Evolutionary conservation across 2,329 filamentous ascomycete species (phyloP).

Genomic region (Thermoascus crustaceus): DNA sequence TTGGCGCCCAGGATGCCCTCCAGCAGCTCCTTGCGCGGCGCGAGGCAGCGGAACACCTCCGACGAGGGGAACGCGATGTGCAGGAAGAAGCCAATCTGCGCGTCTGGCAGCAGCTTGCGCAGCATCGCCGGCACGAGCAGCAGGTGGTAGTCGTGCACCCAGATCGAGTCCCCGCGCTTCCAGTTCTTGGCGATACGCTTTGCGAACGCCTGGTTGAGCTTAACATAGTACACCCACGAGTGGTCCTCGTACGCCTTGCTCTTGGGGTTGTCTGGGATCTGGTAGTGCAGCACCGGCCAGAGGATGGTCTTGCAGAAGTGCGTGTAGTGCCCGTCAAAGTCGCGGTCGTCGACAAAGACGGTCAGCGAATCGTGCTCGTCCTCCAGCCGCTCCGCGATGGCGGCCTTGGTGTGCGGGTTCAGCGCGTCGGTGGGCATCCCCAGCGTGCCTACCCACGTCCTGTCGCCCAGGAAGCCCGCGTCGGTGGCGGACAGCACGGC

Average conservation of each 20-base stretch:
- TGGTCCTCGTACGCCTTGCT: slow-evolving; percentile 98
- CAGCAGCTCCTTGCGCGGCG: slow-evolving; percentile 75
- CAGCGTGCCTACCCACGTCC: slow-evolving; percentile 84
- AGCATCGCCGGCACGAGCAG: slow-evolving; percentile 84
- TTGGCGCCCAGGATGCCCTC: slow-evolving; percentile 92
- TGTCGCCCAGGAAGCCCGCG: slow-evolving; percentile 60
- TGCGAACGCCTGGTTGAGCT: slow-evolving; percentile 86
- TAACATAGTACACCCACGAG: slow-evolving; percentile 91
- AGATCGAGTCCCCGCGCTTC: slow-evolving; percentile 87
- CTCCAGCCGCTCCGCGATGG: slow-evolving; percentile 73
- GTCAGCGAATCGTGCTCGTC: slow-evolving; percentile 75
- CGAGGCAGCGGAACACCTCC: slow-evolving; percentile 87
- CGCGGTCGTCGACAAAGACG: slow-evolving; percentile 80
- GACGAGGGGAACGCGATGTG: slow-evolving; percentile 94
- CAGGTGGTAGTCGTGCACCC: slow-evolving; percentile 94
- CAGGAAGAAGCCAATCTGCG: slow-evolving; percentile 92
- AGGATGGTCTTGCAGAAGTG: slow-evolving; percentile 97
- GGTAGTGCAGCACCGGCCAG: slow-evolving; percentile 97
- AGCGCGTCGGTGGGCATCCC: slow-evolving; percentile 91
- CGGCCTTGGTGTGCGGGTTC: slow-evolving; percentile 63
- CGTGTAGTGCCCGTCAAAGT: slow-evolving; percentile 88
- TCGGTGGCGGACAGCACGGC: slow-evolving; percentile 71
- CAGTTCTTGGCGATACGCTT: slow-evolving; percentile 84
- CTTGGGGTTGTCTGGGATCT: slow-evolving; percentile 95
- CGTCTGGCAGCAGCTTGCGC: slow-evolving; percentile 75